These are phyloP conservation scores for Clavispora phyllophila DNA, from an alignment of 805 yeast species.

Conservation along the genomic window DNA sequence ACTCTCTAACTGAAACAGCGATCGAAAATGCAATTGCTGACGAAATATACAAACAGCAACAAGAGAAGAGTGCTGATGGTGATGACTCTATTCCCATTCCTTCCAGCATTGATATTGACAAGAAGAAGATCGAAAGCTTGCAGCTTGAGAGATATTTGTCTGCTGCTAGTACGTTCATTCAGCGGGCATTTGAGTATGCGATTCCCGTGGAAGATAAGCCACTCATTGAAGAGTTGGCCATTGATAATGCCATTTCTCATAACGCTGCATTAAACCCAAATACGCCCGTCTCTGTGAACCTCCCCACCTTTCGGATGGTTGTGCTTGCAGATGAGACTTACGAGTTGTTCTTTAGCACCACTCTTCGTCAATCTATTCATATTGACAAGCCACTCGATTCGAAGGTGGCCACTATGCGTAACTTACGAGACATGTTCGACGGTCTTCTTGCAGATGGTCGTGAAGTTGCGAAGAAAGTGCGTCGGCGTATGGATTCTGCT, in stretches of 20 bases:
- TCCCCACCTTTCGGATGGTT: constrained; percentile 93
- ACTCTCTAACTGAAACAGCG: constrained; percentile 54
- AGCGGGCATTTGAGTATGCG: constrained; percentile 87
- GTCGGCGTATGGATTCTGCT: constrained; percentile 78
- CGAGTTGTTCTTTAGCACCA: constrained; percentile 73
- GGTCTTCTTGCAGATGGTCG: constrained; percentile 89
- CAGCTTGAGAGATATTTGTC: constrained; percentile 78
- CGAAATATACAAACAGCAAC: constrained; percentile 43
- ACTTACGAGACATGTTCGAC: constrained; percentile 82
- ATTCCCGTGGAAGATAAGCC: constrained; percentile 52
- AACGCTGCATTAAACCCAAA: constrained; percentile 82
- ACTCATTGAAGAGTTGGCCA: constrained; percentile 32
- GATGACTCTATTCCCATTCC: constrained; percentile 43
- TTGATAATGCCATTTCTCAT: constrained; percentile 43
- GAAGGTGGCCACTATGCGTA: constrained; percentile 46
- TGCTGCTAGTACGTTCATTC: constrained; percentile 82
- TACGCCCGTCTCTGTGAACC: constrained; percentile 65
- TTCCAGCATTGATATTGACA: constrained; percentile 56
- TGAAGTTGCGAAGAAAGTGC: constrained; percentile 84
- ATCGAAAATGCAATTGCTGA: constrained; percentile 69
- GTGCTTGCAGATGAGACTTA: constrained; percentile 89
- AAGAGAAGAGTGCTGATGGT: constrained; percentile 22
- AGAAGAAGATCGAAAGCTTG: constrained; percentile 52
- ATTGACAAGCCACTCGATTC: constrained; percentile 50
- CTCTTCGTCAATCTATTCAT: constrained; percentile 64